Conservation (phyloP, 2,329 filamentous ascomycete genomes). For the Talaromyces sp. region DNA sequence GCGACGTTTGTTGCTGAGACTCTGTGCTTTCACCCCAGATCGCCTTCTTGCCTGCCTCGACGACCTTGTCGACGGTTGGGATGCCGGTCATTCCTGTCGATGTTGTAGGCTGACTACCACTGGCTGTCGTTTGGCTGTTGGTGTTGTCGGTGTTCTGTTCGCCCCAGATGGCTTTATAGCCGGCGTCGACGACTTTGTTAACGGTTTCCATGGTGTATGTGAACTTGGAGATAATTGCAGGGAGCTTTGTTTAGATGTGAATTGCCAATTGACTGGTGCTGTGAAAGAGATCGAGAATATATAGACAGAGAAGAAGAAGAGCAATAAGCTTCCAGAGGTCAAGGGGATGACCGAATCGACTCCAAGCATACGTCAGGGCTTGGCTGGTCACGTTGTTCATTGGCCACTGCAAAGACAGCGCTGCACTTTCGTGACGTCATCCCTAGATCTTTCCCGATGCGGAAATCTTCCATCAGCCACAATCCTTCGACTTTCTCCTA, state of each 20-base stretch:
- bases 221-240: background rate
- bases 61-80: conserved; percentile 42
- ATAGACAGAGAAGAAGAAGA: background rate
- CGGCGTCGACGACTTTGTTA: conserved; percentile 50
- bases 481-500: background rate
- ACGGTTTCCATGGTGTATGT: conserved; percentile 60
- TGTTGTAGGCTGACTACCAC: background rate
- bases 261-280: background rate
- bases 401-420: background rate
- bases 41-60: conserved; percentile 48
- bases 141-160: background rate
- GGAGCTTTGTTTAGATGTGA: background rate
- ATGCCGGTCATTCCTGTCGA: conserved; percentile 5
- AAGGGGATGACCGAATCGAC: background rate
- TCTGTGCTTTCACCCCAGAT: conserved; percentile 47
- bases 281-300: background rate
- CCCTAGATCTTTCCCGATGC: conserved; percentile 14
- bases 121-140: background rate
- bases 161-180: conserved; percentile 36
- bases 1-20: conserved; percentile 23
- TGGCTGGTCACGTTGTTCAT: conserved; percentile 8
- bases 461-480: conserved; percentile 6
- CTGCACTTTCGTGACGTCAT: conserved; percentile 14
- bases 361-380: conserved; percentile 14
- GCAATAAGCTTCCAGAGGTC: background rate